phyloP scores from a whole-genome alignment of 495 filamentous ascomycete species.

The Neurospora discreta region DNA sequence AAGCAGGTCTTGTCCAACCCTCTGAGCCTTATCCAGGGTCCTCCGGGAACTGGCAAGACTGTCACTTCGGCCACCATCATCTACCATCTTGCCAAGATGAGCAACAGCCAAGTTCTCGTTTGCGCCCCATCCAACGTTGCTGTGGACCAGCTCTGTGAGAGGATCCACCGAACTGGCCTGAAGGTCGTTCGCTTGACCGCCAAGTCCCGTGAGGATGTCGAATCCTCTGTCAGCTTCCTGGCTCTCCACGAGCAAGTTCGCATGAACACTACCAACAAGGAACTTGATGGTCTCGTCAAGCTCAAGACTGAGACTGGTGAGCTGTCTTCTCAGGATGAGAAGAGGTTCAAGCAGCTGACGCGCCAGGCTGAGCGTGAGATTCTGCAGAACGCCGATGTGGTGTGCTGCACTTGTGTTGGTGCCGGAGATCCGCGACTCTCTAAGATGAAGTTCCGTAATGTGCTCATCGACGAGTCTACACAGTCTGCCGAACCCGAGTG shows the following conservation, averaged over 20 bases:
- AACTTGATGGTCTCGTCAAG: constrained; percentile 81
- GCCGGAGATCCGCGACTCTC: constrained; percentile 90
- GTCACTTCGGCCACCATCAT: constrained; percentile 99
- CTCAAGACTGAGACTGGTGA: constrained; percentile 88
- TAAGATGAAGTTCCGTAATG: constrained; percentile 96
- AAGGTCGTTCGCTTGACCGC: constrained; percentile 98
- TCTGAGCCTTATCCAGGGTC: constrained; percentile 90
- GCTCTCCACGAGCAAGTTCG: constrained; percentile 95
- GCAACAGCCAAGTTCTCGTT: constrained; percentile 87
- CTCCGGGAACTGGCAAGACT: constrained; percentile 95
- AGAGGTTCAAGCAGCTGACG: constrained; percentile 92
- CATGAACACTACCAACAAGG: constrained; percentile 91
- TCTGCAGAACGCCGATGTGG: constrained; percentile 89
- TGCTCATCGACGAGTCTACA: constrained; percentile 95
- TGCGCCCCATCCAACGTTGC: constrained; percentile 98
- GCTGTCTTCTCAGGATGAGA: constrained; percentile 91
- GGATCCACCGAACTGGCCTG: constrained; percentile 86
- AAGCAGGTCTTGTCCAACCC: constrained; percentile 91
- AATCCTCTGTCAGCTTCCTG: constrained; percentile 89
- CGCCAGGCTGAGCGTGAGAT: constrained; percentile 93
- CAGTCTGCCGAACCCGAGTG: constrained; percentile 99
- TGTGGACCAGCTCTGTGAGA: constrained; percentile 96
- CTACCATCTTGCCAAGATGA: constrained; percentile 92
- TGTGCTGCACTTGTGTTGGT: constrained; percentile 98
- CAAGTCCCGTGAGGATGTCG: constrained; percentile 96